Evolutionary conservation across 1,284 basidiomycete genomes (phyloP), one percentile per base, ranked within the genome.

Genomic region (Peniophora sp.): DNA sequence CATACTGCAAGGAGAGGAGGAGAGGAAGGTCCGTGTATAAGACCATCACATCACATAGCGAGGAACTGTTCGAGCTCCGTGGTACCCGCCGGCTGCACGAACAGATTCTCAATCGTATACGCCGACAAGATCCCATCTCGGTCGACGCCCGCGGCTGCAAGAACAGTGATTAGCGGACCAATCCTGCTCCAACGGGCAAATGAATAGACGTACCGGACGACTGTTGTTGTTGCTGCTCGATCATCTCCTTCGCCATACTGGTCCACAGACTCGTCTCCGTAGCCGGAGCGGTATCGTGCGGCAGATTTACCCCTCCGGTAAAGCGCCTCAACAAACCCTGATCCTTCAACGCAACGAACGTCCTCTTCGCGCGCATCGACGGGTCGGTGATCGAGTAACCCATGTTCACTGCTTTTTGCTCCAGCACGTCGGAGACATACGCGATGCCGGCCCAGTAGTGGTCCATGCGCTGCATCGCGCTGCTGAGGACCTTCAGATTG

Each of bases 301-400:
- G 68, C 50, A 69, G 60, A 47, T 67, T 9, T 49, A 23, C 51
- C 55, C 49, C 58, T 47, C 62, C 60, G 1, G 62, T 65, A 53
- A 69, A 70, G 10, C 69, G 62, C 35, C 60, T 57, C 15, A 71
- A 52, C 2, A 71, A 54, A 3, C 69, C 69, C 17, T 60, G 64
- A 52, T 71, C 69, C 2, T 68, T 68, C 9, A 71, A 52, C 3
- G 66, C 67, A 24, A 71, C 69, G 55, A 69, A 69, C 14, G 68
- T 69, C 49, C 58, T 58, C 47, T 61, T 62, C 36, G 59, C 51
- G 10, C 51, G 60, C 3, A 58, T 49, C 6, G 39, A 17, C 39
- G n/a, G 39, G 15, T 41, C 39, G n/a, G 20, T 41, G 9, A 22
- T n/a, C 39, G 20, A 17, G 20, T 10, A 41, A 6, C 39, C 39